Conservation (phyloP, 768 basidiomycete genomes). For the Boletales sp. region DNA sequence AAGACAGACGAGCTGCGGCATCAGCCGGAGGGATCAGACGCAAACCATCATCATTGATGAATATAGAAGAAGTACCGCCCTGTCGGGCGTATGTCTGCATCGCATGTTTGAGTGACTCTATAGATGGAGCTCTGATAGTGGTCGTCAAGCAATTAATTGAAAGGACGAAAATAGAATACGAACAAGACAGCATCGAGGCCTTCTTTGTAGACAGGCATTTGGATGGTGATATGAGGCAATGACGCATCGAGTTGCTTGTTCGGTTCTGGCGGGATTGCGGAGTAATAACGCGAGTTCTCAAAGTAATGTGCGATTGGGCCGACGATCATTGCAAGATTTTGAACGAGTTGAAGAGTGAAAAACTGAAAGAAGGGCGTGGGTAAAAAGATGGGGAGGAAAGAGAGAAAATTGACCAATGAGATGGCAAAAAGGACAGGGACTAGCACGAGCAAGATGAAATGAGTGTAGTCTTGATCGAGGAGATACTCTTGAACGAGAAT, state of each 20-base stretch:
- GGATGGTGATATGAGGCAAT: constrained; percentile 49
- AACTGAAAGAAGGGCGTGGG: constrained; percentile 22
- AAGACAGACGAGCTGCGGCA: constrained; percentile 44
- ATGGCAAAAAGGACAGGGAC: constrained; percentile 44
- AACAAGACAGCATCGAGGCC: constrained; percentile 48
- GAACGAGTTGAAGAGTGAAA: constrained; percentile 42
- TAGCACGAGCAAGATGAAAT: constrained; percentile 40
- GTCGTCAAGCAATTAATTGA: neutral
- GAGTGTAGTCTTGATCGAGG: constrained; percentile 42
- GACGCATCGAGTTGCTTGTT: constrained; percentile 42
- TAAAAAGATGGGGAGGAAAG: neutral
- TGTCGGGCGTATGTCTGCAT: constrained; percentile 65
- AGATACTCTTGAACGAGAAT: constrained; percentile 53
- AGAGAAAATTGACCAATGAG: constrained; percentile 35
- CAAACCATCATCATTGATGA: constrained; percentile 63
- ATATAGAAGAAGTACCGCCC: constrained; percentile 56
- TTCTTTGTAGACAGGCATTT: constrained; percentile 60
- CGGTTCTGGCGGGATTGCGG: constrained; percentile 40
- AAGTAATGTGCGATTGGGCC: constrained; percentile 52
- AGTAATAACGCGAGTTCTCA: constrained; percentile 53
- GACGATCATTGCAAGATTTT: constrained; percentile 37
- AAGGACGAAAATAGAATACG: constrained; percentile 20
- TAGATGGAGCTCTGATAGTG: constrained; percentile 38
- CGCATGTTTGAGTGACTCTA: constrained; percentile 54
- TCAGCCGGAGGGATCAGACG: constrained; percentile 47